These are phyloP conservation scores for sunflower (Helianthus annuus) DNA, from an alignment of 129 eudicot species.

Conservation along the genomic window DNA sequence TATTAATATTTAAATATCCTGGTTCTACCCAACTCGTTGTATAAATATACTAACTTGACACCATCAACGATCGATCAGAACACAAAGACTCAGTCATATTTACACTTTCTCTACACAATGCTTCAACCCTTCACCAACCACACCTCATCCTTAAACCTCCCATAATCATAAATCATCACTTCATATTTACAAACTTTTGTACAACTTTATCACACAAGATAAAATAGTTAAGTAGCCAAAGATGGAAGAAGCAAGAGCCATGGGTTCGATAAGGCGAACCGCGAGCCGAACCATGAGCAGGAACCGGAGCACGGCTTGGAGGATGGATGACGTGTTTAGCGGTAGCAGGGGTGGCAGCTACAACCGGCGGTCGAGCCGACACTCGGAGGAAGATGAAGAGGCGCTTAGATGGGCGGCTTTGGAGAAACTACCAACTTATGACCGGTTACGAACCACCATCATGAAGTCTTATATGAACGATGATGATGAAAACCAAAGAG, in stretches of 20 bases:
- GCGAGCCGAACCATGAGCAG: constrained; percentile 39
- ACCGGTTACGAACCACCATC: constrained; percentile 52
- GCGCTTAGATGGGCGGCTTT: constrained; percentile 64
- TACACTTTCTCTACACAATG: constrained; percentile 26
- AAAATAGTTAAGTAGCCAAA: neutral
- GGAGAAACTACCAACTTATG: constrained; percentile 53
- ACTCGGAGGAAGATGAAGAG: constrained; percentile 56
- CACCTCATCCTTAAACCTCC: constrained; percentile 15
- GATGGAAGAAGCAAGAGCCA: constrained; percentile 29
- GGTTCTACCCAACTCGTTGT: constrained; percentile 9
- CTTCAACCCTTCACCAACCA: constrained; percentile 37
- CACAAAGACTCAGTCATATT: constrained; percentile 14
- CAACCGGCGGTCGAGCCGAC: constrained; percentile 42
- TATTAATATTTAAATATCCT: neutral
- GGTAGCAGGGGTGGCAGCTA: constrained; percentile 32
- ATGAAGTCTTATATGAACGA: constrained; percentile 44
- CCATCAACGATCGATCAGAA: constrained; percentile 16
- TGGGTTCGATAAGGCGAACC: constrained; percentile 32
- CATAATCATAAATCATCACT: neutral
- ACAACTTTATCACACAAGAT: neutral
- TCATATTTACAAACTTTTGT: constrained; percentile 1
- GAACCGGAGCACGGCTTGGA: constrained; percentile 36
- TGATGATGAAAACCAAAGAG: constrained; percentile 15
- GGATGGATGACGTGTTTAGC: constrained; percentile 40
- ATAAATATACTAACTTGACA: constrained; percentile 30